Base-by-base conservation (phyloP, 805 yeast genomes). In the Lachancea dasiensis region DNA sequence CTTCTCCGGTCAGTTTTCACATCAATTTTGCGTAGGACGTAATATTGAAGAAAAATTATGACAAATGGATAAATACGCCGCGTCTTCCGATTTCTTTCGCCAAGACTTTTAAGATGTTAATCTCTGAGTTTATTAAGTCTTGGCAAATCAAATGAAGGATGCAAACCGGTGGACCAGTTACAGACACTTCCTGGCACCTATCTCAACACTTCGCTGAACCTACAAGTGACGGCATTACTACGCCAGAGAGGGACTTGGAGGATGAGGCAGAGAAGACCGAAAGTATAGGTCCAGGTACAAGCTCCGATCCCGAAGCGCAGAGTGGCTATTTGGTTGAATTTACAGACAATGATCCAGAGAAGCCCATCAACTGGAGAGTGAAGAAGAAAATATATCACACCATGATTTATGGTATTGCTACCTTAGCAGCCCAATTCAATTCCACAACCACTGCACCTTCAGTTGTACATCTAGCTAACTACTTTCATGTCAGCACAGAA, bases 341-440 rank as follows among this genome's bases (percentile, higher is more conserved):
- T 10, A 13, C 4, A 13, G 30, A 27, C 17, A 18, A 27, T 27
- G 30, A 27, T 13, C 30, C 30, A 9, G 18, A 27, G 16, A 15
- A 27, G 17, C 30, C 30, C 5, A 16, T 27, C 30, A 27, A 27
- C 30, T 27, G 30, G 30, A 27, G 9, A 5, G 4, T 27, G 5
- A 27, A 27, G 6, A 27, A 27, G 16, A 27, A 27, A 15, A 3
- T 27, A 10, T 27, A 27, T 15, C 30, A 27, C 30, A 27, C 30
- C 17, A 27, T 27, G 30, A n/a, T 27, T 18, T 27, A 27, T 27
- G 30, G 30, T 15, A 27, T 27, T 7, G 30, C 30, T 27, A 27
- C 30, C 17, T 27, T 27, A 5, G 30, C 17, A 27, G 30, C 30
- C 4, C 30, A 27, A 10, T 27, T 27, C 30, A 27, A 27, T 13